These are phyloP conservation scores for Typha latifolia DNA, from an alignment of 176 grass and related monocot genomes.

Conservation along the genomic window DNA sequence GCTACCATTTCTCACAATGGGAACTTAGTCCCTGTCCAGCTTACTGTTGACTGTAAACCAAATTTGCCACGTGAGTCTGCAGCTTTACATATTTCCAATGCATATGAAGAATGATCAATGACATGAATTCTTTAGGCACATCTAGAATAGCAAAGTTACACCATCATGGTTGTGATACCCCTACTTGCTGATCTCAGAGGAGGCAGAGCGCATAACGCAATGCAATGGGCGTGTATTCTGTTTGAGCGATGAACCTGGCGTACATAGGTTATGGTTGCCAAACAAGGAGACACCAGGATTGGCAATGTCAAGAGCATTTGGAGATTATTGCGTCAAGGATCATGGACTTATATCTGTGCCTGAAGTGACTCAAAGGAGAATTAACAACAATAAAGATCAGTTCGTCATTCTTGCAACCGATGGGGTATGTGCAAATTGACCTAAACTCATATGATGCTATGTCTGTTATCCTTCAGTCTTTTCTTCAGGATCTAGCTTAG, in stretches of 20 bases:
- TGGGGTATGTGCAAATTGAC: constrained; percentile 36
- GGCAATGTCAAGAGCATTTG: constrained; percentile 95
- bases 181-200: constrained; percentile 44
- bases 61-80: constrained; percentile 72
- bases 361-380: constrained; percentile 61
- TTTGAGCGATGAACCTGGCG: constrained; percentile 64
- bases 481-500: neutral
- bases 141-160: no score
- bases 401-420: constrained; percentile 92
- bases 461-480: neutral
- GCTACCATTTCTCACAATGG: constrained; percentile 40
- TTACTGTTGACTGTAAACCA: constrained; percentile 83
- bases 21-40: constrained; percentile 50
- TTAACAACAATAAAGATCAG: constrained; percentile 33
- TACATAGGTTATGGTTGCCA: constrained; percentile 71
- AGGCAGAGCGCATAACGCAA: constrained; percentile 57
- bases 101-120: no score
- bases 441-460: neutral
- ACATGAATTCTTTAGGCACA: no score
- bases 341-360: constrained; percentile 75
- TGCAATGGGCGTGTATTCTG: constrained; percentile 64
- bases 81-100: no score
- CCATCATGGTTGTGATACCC: neutral
- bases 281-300: constrained; percentile 58
- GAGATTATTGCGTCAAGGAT: constrained; percentile 73